Conservation (phyloP, 2,329 filamentous ascomycete genomes). For the Ilyonectria sp. region DNA sequence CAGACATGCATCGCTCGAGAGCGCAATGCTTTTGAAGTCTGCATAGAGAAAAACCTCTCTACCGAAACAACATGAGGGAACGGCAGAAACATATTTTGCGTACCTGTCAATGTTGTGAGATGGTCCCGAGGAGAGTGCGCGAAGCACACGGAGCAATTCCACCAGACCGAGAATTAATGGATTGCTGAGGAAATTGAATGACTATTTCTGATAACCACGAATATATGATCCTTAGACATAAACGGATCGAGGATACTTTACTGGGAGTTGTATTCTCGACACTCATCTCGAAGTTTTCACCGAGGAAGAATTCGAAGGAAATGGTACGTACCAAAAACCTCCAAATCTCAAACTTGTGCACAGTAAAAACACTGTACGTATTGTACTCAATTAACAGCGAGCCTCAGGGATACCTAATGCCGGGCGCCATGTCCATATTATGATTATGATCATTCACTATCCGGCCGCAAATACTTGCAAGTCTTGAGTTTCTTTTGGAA, state of each 20-base stretch:
- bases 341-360: background rate
- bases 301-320: background rate
- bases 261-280: background rate
- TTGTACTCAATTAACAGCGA: background rate
- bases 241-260: background rate
- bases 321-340: constrained; percentile 17
- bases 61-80: background rate
- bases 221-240: background rate
- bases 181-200: background rate
- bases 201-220: background rate
- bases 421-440: no score
- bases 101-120: background rate
- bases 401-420: no score
- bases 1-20: background rate
- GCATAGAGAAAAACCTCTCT: background rate
- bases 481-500: no score
- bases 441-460: no score
- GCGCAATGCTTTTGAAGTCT: background rate
- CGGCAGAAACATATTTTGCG: background rate
- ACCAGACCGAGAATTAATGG: background rate
- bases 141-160: background rate
- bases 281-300: constrained; percentile 51
- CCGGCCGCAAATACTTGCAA: no score
- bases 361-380: constrained; percentile 5
- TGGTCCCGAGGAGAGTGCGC: background rate